Conservation (phyloP, 345 rosid genomes). For the Melaleuca alternifolia region DNA sequence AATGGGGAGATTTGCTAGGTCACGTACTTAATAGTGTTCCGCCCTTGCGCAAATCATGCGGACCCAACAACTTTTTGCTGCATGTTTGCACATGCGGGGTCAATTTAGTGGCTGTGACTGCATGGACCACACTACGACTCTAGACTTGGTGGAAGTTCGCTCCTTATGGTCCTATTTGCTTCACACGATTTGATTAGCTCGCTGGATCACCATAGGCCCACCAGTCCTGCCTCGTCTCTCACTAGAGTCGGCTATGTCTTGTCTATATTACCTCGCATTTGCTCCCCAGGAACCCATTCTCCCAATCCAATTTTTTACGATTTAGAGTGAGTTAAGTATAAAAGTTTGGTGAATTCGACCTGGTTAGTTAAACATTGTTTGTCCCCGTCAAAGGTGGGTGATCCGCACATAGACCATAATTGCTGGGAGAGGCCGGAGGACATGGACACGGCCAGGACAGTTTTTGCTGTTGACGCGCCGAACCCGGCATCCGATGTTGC, state of each 20-base stretch:
- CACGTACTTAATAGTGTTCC: background rate
- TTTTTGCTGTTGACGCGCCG: slow-evolving; percentile 72
- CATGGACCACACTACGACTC: background rate
- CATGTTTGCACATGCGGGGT: background rate
- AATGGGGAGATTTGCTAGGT: background rate
- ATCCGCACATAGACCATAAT: slow-evolving; percentile 71
- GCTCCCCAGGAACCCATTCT: background rate
- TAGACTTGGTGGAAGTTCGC: no score
- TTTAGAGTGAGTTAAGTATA: background rate
- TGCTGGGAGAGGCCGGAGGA: slow-evolving; percentile 99
- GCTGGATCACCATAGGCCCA: no score
- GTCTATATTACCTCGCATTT: background rate
- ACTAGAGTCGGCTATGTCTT: background rate
- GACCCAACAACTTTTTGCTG: background rate
- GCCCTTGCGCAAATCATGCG: background rate
- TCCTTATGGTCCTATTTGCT: no score
- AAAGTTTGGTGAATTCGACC: background rate
- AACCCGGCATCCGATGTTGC: slow-evolving; percentile 88
- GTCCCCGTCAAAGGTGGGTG: slow-evolving; percentile 59
- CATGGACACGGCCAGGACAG: slow-evolving; percentile 86
- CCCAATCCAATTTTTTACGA: background rate
- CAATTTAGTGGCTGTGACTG: background rate
- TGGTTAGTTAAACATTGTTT: background rate
- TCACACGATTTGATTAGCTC: no score
- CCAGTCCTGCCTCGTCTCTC: background rate